phyloP scores from a whole-genome alignment of 768 basidiomycete genomes.

The Gelatoporia subvermispora region DNA sequence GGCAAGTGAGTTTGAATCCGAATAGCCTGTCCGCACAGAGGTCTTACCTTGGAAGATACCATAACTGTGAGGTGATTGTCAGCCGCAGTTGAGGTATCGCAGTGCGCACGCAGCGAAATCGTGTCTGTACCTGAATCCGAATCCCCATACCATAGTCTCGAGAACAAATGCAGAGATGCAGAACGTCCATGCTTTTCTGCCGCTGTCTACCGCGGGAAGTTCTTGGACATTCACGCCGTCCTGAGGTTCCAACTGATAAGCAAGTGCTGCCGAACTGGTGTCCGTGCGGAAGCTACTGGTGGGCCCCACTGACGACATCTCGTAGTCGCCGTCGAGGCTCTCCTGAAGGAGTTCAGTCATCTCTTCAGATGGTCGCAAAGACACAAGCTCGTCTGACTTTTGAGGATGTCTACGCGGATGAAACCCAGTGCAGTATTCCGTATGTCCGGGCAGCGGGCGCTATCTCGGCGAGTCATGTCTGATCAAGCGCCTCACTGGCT shows the following conservation, averaged over 20 bases:
- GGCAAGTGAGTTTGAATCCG: background rate
- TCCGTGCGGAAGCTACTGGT: too few relatives aligned
- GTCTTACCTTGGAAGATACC: conserved; percentile 19
- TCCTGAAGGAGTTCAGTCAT: too few relatives aligned
- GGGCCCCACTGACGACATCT: too few relatives aligned
- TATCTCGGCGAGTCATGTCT: too few relatives aligned
- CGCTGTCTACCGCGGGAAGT: conserved; percentile 16
- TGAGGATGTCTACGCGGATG: too few relatives aligned
- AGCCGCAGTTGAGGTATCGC: background rate
- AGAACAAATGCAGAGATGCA: conserved; percentile 16
- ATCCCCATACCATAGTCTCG: conserved; percentile 20
- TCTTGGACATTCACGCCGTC: conserved; percentile 13
- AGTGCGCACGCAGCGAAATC: background rate
- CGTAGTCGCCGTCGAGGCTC: too few relatives aligned
- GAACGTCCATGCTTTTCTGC: conserved; percentile 19
- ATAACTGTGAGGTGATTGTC: conserved; percentile 9
- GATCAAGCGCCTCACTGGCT: too few relatives aligned
- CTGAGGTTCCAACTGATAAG: background rate
- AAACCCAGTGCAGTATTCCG: too few relatives aligned
- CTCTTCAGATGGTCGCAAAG: too few relatives aligned
- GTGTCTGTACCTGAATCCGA: conserved; percentile 16
- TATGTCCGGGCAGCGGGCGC: too few relatives aligned
- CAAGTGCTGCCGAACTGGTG: too few relatives aligned
- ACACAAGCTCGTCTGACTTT: too few relatives aligned
- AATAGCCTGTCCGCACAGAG: background rate